Evolutionary conservation across 2,329 filamentous ascomycete species (phyloP).

Genomic region (Colletotrichum scovillei): DNA sequence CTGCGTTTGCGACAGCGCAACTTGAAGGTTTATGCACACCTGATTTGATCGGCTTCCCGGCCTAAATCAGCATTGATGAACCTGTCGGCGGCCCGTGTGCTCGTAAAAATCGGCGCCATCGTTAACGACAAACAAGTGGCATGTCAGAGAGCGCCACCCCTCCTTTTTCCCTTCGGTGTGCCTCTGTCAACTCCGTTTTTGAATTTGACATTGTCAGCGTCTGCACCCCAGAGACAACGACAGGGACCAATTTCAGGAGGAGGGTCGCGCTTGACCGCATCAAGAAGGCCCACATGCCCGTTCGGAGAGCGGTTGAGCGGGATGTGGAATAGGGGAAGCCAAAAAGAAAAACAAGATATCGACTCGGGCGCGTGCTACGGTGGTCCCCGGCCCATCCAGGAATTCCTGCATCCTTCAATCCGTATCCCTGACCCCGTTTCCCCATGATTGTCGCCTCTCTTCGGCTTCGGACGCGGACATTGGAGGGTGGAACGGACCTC

Average conservation of each 20-base stretch:
- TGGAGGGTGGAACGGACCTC: constrained; percentile 10
- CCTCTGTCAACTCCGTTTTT: not conserved
- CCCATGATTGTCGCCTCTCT: constrained; percentile 8
- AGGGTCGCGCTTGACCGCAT: constrained; percentile 15
- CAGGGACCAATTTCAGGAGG: not conserved
- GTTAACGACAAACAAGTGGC: constrained; percentile 12
- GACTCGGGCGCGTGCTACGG: not conserved
- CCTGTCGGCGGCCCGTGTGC: constrained; percentile 16
- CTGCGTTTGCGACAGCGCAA: not conserved
- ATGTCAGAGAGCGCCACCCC: constrained; percentile 7
- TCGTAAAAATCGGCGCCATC: not conserved
- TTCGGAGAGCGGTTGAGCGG: constrained; percentile 12
- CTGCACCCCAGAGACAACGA: constrained; percentile 16
- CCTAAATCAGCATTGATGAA: not conserved
- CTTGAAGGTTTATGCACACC: constrained; percentile 1
- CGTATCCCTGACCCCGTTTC: constrained; percentile 9
- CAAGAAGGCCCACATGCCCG: constrained; percentile 15
- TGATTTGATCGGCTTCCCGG: not conserved
- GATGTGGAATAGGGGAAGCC: constrained; percentile 24
- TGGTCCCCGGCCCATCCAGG: not conserved
- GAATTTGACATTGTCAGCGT: not conserved
- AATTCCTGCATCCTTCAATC: not conserved
- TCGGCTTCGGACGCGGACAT: constrained; percentile 6
- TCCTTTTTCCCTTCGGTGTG: not conserved
- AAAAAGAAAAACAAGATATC: constrained; percentile 2